These are phyloP conservation scores for Ramularia endophylla DNA, from an alignment of 2,329 filamentous ascomycete genomes.

Conservation along the genomic window DNA sequence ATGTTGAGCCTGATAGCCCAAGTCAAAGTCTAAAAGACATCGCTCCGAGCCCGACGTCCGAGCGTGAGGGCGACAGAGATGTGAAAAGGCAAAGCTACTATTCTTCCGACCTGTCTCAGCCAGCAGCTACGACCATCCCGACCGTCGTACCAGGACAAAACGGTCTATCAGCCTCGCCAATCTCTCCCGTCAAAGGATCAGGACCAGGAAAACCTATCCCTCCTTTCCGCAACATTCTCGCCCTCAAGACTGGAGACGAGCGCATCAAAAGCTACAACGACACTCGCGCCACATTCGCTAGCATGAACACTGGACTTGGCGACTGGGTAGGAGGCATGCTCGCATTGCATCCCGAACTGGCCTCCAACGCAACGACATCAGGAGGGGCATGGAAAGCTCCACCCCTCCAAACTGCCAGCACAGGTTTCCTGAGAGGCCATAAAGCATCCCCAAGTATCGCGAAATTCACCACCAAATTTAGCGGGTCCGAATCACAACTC, in stretches of 20 bases:
- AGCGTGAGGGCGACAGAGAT: constrained; percentile 1
- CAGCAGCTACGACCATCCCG: background rate
- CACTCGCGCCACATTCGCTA: constrained; percentile 63
- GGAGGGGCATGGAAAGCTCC: constrained; percentile 11
- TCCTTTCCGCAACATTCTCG: constrained; percentile 71
- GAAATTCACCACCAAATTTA: constrained; percentile 13
- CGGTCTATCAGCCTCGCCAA: background rate
- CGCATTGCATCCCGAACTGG: constrained; percentile 49
- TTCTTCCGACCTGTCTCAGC: background rate
- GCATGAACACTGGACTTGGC: constrained; percentile 67
- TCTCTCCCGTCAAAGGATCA: background rate
- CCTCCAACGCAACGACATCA: constrained; percentile 32
- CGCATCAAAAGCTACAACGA: constrained; percentile 69
- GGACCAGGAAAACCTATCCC: constrained; percentile 37
- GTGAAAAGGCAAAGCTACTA: background rate
- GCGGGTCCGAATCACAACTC: constrained; percentile 11
- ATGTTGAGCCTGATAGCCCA: constrained; percentile 10
- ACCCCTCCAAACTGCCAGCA: constrained; percentile 11
- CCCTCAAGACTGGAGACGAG: constrained; percentile 58
- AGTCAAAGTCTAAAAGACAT: constrained; percentile 12
- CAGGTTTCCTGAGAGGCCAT: constrained; percentile 10
- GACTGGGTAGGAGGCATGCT: constrained; percentile 51
- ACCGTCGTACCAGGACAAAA: too few species aligned
- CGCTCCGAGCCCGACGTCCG: constrained; percentile 22
- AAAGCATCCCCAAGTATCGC: constrained; percentile 20